Evolutionary conservation across 371 early-diverging fungal genomes (phyloP).

Genomic region (Smittium mucronatum): DNA sequence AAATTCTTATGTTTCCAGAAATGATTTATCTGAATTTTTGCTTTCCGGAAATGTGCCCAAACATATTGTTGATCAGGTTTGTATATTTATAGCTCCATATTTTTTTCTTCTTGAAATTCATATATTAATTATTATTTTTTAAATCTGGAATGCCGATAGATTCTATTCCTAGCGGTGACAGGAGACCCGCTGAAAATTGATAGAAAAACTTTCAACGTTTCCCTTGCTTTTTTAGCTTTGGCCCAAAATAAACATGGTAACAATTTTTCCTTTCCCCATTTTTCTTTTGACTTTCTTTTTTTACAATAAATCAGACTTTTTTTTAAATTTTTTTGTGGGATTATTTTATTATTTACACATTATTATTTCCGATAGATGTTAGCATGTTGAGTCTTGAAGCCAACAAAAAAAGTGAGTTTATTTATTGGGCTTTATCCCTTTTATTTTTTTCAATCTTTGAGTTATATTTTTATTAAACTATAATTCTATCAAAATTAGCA

Average conservation of each 20-base stretch:
- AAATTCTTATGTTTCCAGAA: not conserved
- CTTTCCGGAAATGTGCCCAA: not conserved
- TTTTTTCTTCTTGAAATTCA: too few species aligned
- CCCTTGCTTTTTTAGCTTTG: constrained; percentile 51
- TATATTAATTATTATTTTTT: too few species aligned
- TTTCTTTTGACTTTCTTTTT: constrained; percentile 28
- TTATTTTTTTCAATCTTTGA: too few species aligned
- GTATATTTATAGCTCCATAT: too few species aligned
- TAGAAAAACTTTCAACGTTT: constrained; percentile 42
- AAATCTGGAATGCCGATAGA: too few species aligned
- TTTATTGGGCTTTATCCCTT: not conserved
- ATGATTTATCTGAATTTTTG: not conserved
- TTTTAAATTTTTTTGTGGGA: not conserved
- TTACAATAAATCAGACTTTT: constrained; percentile 1
- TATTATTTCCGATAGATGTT: not conserved
- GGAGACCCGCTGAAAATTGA: constrained; percentile 13
- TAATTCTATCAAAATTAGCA: not conserved
- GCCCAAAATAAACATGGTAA: constrained; percentile 64
- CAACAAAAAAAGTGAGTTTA: constrained; percentile 13
- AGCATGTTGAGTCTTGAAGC: constrained; percentile 5
- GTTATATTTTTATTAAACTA: not conserved
- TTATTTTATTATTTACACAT: not conserved
- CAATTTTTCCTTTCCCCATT: constrained; percentile 36
- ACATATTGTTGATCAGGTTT: not conserved
- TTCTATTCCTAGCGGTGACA: constrained; percentile 23